Evolutionary conservation across 805 yeast genomes (phyloP), one percentile per base, ranked within the genome.

Genomic region (Myxozyma lipomycoides): DNA sequence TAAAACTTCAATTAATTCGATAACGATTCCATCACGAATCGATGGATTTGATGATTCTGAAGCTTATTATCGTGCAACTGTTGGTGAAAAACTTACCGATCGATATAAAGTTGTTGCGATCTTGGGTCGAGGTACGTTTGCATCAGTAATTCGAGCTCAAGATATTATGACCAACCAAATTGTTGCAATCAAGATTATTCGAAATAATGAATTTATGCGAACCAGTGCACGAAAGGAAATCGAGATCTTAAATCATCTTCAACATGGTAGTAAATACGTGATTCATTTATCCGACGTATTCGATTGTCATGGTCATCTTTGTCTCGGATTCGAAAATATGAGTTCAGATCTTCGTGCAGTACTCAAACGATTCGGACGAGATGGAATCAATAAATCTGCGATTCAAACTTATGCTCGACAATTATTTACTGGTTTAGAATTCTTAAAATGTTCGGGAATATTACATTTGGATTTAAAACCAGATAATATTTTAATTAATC

Each of bases 391-490:
- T 49, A 81, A 86, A 62, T 78, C 79, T 54, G 67, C 89, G 26
- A 84, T 89, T 12, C 78, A 80, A 58, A 74, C 77, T 17, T 82
- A 88, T 59, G 75, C 95, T 0, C 73, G 71, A 25, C 97, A 90
- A 66, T 67, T 88, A 51, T 69, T 89, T 46, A 84, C 81, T 52
- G 78, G 93, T 0, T 69, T 89, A 60, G 74, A 82, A 23, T 80
- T 83, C 32, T 72, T 89, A 59, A 85, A 84, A 61, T 79, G 78
- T 30, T 76, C 81, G 49, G 82, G 83, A 58, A 73, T 89, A 61
- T 82, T 89, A 25, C 97, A 89, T 64, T 89, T 96, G 67, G 97
- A 89, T 68, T 71, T 89, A 65, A 89, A 89, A 65, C 97, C 96
- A 0, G 97, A 89, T 62, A 89, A 89, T 63, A 85, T 89, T 34